Base-by-base conservation (phyloP, 257 asterid species). In the Vinca minor region DNA sequence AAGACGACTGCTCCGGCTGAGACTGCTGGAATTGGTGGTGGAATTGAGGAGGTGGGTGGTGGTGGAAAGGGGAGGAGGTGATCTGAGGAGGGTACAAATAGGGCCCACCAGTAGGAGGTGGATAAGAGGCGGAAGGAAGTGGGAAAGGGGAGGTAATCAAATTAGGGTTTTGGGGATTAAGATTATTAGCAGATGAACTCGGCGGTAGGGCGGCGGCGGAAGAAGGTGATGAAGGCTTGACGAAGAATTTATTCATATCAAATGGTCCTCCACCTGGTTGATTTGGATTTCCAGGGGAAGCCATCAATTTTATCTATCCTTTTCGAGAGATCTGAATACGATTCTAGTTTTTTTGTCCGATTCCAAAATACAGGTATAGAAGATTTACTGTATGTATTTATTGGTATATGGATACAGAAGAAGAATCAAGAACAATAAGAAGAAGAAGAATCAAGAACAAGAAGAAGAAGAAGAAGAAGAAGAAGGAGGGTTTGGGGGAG, bases 201-300 rank as follows among this genome's bases (percentile, higher is more conserved):
- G 62, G n/a, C 18, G n/a, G n/a, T n/a, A n/a, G n/a, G n/a, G n/a
- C n/a, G n/a, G 75, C 10, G 28, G 78, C 64, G 26, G 67, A 10
- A n/a, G 67, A 10, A 64, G 84, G 55, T 3, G 85, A 59, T 3
- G 86, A 72, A 42, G 86, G 83, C 39, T 79, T 83, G 84, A n/a
- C n/a, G 84, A 83, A 87, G 59, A 87, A 76, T 63, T 78, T 89
- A 23, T 86, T 82, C 85, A 86, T 72, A 78, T 89, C 96, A 73
- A 83, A 83, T 57, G 82, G 93, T 67, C 77, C 82, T 78, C 89
- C 96, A 65, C 90, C 91, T 63, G 83, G 83, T 62, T 78, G 87
- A 62, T 74, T 84, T 46, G 84, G 91, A 75, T 84, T 88, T 68
- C 85, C 89, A 66, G 96, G 83, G 69, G 95, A 84, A 79, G 96